Conservation (phyloP, 2,329 filamentous ascomycete genomes). For the Colletotrichum sp. region DNA sequence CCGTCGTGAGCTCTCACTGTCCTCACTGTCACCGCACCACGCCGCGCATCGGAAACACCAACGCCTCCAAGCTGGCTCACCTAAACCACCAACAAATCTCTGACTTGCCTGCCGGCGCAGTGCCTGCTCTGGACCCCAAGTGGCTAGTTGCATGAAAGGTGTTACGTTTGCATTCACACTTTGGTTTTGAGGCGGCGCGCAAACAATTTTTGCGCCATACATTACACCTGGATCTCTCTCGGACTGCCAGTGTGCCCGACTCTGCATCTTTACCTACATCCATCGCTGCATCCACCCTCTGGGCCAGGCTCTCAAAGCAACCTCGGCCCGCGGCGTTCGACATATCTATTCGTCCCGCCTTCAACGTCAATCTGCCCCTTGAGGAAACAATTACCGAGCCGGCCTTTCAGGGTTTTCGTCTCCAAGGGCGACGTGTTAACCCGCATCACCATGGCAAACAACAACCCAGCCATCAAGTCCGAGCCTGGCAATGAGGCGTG, state of each 20-base stretch:
- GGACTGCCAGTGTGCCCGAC: neutral
- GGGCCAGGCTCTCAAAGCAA: neutral
- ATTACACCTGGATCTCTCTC: neutral
- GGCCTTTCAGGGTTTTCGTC: neutral
- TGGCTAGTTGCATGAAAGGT: neutral
- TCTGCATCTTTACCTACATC: neutral
- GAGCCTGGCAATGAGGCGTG: conserved; percentile 33
- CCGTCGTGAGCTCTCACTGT: neutral
- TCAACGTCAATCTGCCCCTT: neutral
- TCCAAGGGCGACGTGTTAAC: neutral
- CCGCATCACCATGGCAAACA: conserved; percentile 15
- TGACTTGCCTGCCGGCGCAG: neutral
- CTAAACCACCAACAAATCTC: neutral
- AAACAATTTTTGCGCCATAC: conserved; percentile 4
- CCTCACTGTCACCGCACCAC: neutral
- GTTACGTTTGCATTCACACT: conserved; percentile 3
- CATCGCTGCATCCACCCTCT: neutral
- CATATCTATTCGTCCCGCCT: neutral
- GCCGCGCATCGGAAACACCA: neutral
- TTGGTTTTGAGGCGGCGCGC: neutral
- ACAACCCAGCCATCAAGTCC: neutral
- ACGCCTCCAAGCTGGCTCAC: neutral
- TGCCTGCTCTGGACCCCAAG: neutral
- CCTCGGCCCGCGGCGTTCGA: neutral
- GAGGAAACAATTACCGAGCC: neutral